phyloP scores from a whole-genome alignment of 2,329 filamentous ascomycete genomes.

The Xylariales sp. region DNA sequence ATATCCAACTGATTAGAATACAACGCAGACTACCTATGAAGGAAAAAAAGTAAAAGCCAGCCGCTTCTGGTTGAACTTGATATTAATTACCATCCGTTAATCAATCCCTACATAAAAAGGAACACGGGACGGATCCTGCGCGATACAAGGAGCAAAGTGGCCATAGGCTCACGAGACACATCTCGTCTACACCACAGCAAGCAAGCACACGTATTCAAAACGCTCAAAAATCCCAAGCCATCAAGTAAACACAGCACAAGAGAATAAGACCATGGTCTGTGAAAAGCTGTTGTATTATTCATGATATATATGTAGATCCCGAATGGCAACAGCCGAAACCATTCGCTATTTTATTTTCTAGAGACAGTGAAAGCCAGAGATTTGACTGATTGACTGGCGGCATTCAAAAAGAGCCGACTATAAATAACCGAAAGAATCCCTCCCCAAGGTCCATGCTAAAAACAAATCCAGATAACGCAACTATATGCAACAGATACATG shows the following conservation, averaged over 20 bases:
- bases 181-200: background rate
- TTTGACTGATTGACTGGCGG: background rate
- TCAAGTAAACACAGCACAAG: too few relatives aligned
- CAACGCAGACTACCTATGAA: too few relatives aligned
- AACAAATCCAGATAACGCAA: conserved; percentile 24
- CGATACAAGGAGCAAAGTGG: too few relatives aligned
- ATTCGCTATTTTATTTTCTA: conserved; percentile 28
- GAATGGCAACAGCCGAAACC: conserved; percentile 20
- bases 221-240: background rate
- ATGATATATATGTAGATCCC: conserved; percentile 25
- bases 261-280: too few relatives aligned
- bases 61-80: too few relatives aligned
- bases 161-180: background rate
- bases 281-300: conserved; percentile 26
- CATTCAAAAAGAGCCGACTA: conserved; percentile 10
- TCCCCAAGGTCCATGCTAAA: conserved; percentile 19
- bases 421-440: conserved; percentile 21
- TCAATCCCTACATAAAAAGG: too few relatives aligned
- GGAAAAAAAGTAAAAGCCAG: too few relatives aligned
- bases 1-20: too few relatives aligned
- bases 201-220: background rate
- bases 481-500: conserved; percentile 38
- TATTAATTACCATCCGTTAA: too few relatives aligned
- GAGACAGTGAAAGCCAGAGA: conserved; percentile 16
- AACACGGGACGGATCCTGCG: too few relatives aligned